Base-by-base conservation (phyloP, 1,139 yeast genomes). In the Sugiyamaella paludigena region DNA sequence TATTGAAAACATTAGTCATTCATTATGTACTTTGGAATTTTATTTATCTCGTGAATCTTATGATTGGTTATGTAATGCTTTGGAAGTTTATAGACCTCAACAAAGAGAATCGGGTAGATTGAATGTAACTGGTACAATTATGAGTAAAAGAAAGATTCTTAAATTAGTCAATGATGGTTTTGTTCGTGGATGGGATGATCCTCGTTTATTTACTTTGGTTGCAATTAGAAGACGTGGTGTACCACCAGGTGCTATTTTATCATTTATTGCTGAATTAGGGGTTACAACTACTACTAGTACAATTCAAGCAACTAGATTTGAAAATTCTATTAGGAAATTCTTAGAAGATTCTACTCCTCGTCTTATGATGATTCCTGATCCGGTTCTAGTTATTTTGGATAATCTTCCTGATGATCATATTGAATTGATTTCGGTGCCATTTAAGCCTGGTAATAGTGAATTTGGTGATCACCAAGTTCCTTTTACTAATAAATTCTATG, bases 141-240 rank as follows among this genome's bases (percentile, higher is more conserved):
- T 94, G 79, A 87, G 96, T 52, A 94, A 94, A 77, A 81, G 99
- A 67, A 94, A 92, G 72, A 91, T 94, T 67, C 94, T 95, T 54
- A 87, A 88, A 69, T 78, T 94, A 58, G 98, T 94, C 27, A 84
- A 80, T 51, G 92, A 83, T 28, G 74, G 78, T 5, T 73, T 78
- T 60, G 99, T 94, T 31, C 81, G 96, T 68, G 97, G 88, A 39
- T 94, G 99, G 98, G 95, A 94, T 70, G 99, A 94, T 71, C 99
- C 99, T 59, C 81, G 99, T 65, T 77, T 94, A 64, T 92, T 83
- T 69, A 94, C 99, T 7, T 78, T 94, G 59, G 98, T 89, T 62
- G 96, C 95, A 40, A 83, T 94, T 53, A 85, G 88, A 66, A 87
- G 99, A 70, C 87, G 99, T 68, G 99, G 99, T 73, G 84, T 94